Evolutionary conservation across 2,329 filamentous ascomycete species (phyloP).

Genomic region (Phyllosticta paracitricarpa): DNA sequence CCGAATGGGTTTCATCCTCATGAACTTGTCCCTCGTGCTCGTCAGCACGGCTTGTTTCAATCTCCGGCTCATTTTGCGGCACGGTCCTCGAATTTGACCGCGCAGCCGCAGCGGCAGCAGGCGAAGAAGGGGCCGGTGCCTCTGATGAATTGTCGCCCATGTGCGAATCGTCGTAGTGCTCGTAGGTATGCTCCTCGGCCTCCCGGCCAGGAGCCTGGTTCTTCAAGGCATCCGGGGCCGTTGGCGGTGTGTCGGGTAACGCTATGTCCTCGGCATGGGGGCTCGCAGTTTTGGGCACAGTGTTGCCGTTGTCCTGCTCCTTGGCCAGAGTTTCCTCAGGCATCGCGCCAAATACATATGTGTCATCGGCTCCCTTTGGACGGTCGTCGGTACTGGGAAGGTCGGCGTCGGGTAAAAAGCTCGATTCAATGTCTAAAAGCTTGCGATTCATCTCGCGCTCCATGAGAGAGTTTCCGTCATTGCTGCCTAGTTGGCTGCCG

Average conservation of each 20-base stretch:
- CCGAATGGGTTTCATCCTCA: constrained; percentile 5
- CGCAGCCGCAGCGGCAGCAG: constrained; percentile 32
- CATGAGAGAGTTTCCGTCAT: constrained; percentile 35
- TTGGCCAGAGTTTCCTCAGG: constrained; percentile 11
- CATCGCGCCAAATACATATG: constrained; percentile 33
- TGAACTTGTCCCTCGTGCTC: constrained; percentile 3
- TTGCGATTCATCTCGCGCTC: constrained; percentile 51
- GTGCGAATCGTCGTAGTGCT: constrained; percentile 18
- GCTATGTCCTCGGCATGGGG: constrained; percentile 12
- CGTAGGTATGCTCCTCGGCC: constrained; percentile 12
- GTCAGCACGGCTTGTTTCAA: constrained; percentile 7
- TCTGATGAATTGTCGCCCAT: constrained; percentile 19
- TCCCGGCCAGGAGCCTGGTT: constrained; percentile 25
- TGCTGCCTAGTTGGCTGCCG: constrained; percentile 23
- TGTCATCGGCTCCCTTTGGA: constrained; percentile 34
- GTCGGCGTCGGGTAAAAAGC: constrained; percentile 52
- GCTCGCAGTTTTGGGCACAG: neutral
- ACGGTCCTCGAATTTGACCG: constrained; percentile 17
- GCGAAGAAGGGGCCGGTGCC: constrained; percentile 32
- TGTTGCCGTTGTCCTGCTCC: neutral
- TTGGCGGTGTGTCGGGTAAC: constrained; percentile 24
- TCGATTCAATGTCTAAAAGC: constrained; percentile 53
- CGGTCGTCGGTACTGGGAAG: constrained; percentile 12
- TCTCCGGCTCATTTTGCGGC: constrained; percentile 3
- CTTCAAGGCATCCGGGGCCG: constrained; percentile 34